These are phyloP conservation scores for Aspergillus flavus DNA, from an alignment of 2,329 filamentous ascomycete genomes.

Conservation along the genomic window DNA sequence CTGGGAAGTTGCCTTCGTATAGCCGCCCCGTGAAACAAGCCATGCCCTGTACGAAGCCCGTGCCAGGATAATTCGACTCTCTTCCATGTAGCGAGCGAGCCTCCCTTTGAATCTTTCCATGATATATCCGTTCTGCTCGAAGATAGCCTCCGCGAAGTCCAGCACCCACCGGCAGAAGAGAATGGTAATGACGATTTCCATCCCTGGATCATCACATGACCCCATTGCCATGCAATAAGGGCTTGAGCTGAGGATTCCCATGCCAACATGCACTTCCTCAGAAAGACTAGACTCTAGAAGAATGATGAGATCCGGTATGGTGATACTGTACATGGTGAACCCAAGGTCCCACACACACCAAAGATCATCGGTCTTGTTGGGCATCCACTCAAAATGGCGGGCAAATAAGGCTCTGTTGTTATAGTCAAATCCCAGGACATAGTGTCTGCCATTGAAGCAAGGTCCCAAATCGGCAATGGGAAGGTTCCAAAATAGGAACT, in stretches of 20 bases:
- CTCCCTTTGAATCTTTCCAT: slow-evolving; percentile 14
- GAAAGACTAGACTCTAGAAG: slow-evolving; percentile 26
- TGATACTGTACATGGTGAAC: slow-evolving; percentile 24
- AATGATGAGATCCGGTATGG: slow-evolving; percentile 24
- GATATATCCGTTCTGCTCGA: slow-evolving; percentile 12
- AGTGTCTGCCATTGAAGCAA: slow-evolving; percentile 22
- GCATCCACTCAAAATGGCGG: slow-evolving; percentile 29
- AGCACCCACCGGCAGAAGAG: slow-evolving; percentile 34
- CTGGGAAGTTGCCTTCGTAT: slow-evolving; percentile 16
- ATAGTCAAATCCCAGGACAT: slow-evolving; percentile 34
- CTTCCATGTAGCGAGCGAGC: slow-evolving; percentile 20
- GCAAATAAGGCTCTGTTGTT: slow-evolving; percentile 24
- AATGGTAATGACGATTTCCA: slow-evolving; percentile 36
- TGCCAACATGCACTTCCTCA: slow-evolving; percentile 18
- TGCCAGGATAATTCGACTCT: slow-evolving; percentile 30
- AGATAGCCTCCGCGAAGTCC: slow-evolving; percentile 29
- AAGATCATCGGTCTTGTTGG: slow-evolving; percentile 26
- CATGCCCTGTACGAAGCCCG: slow-evolving; percentile 32
- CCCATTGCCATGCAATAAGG: slow-evolving; percentile 19
- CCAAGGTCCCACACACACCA: slow-evolving; percentile 31
- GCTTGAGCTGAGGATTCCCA: slow-evolving; percentile 30
- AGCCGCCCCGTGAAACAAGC: slow-evolving; percentile 27
- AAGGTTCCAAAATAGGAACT: slow-evolving; percentile 26
- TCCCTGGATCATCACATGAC: slow-evolving; percentile 27
- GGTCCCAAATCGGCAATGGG: slow-evolving; percentile 25